Conservation (phyloP, 2,329 filamentous ascomycete genomes). For the Meredithiella fracta region DNA sequence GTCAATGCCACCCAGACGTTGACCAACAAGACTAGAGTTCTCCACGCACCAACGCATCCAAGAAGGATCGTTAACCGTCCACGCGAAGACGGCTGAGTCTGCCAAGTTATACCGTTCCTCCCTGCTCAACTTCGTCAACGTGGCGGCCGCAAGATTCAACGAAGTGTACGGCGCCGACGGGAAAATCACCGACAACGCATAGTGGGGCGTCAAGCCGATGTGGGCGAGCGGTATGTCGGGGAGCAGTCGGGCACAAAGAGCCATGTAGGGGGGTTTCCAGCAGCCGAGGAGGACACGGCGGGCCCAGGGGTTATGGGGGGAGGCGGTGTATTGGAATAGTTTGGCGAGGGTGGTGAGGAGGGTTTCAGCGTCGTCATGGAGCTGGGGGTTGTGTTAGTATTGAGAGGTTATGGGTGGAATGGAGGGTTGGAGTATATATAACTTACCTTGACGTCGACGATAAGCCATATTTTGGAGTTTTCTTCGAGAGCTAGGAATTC, state of each 20-base stretch:
- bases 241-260: slow-evolving; percentile 43
- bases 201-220: slow-evolving; percentile 49
- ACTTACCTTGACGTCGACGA: slow-evolving; percentile 73
- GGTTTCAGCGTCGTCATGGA: slow-evolving; percentile 51
- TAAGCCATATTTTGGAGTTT: slow-evolving; percentile 54
- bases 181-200: slow-evolving; percentile 53
- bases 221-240: slow-evolving; percentile 48
- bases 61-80: slow-evolving; percentile 70
- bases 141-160: slow-evolving; percentile 48
- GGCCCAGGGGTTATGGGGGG: slow-evolving; percentile 43
- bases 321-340: slow-evolving; percentile 39
- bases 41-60: slow-evolving; percentile 69
- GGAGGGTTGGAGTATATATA: not conserved
- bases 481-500: slow-evolving; percentile 50
- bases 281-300: slow-evolving; percentile 62
- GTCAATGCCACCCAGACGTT: slow-evolving; percentile 33
- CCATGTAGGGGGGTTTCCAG: slow-evolving; percentile 64
- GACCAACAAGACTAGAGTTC: slow-evolving; percentile 18
- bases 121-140: slow-evolving; percentile 44
- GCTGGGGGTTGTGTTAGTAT: slow-evolving; percentile 24
- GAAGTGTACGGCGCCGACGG: slow-evolving; percentile 55
- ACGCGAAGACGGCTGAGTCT: slow-evolving; percentile 50
- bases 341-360: slow-evolving; percentile 54
- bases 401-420: not conserved
- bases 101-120: slow-evolving; percentile 30